Evolutionary conservation across 108 stramenopile species (phyloP).

Genomic region (Schizochytrium sp.): DNA sequence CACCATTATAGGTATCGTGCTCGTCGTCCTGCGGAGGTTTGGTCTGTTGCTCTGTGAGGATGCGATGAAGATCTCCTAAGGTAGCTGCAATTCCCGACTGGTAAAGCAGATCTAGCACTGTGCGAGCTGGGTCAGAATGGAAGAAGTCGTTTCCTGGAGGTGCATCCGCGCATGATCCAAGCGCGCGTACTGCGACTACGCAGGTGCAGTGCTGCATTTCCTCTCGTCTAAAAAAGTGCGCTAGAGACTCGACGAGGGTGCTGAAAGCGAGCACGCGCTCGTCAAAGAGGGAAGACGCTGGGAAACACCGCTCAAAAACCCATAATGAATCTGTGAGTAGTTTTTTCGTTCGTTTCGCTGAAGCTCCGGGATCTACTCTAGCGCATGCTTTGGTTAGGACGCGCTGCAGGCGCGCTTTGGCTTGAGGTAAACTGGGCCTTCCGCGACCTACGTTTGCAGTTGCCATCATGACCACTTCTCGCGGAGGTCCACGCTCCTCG

Average conservation of each 20-base stretch:
- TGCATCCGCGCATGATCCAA: not conserved
- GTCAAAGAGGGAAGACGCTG: not conserved
- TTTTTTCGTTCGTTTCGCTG: not conserved
- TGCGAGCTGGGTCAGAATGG: not conserved
- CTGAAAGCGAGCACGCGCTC: not conserved
- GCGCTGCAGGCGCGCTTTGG: not conserved
- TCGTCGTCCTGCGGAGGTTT: too few relatives aligned
- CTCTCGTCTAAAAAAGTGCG: not conserved
- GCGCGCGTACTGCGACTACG: not conserved
- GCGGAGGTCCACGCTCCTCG: not conserved
- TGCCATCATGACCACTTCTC: not conserved
- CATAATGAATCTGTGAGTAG: not conserved
- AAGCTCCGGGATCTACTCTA: not conserved
- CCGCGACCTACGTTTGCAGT: not conserved
- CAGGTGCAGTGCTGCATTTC: not conserved
- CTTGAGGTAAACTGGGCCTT: not conserved
- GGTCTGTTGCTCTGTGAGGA: too few relatives aligned
- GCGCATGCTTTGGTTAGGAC: not conserved
- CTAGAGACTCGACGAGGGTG: not conserved
- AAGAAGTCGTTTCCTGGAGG: not conserved
- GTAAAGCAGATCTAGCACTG: not conserved
- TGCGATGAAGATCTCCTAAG: not conserved
- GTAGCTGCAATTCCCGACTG: not conserved
- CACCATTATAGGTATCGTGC: too few relatives aligned
- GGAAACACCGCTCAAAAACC: not conserved